Evolutionary conservation across 2,329 filamentous ascomycete species (phyloP).

Genomic region (Pleochaeta shiraiana): DNA sequence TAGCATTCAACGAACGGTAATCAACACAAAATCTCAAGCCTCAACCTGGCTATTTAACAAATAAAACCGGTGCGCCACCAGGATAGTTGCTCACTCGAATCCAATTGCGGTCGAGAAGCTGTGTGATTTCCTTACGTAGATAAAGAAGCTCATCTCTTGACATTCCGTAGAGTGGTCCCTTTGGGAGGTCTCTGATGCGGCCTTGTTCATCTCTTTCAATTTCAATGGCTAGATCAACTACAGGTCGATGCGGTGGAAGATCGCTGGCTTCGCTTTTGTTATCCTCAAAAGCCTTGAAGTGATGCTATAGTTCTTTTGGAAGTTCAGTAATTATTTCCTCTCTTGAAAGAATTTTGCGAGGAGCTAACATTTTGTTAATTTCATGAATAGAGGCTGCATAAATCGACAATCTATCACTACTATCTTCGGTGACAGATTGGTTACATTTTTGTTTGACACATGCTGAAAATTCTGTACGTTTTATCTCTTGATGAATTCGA

Average conservation of each 20-base stretch:
- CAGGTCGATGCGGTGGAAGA: background rate
- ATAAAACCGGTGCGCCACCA: background rate
- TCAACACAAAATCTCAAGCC: background rate
- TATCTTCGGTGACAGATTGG: background rate
- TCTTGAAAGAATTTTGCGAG: background rate
- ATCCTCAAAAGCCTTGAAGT: background rate
- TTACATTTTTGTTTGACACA: background rate
- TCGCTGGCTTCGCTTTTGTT: background rate
- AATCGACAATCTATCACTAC: background rate
- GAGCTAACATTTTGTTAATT: constrained; percentile 3
- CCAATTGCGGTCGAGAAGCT: background rate
- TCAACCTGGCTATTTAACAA: background rate
- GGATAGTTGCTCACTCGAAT: background rate
- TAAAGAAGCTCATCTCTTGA: background rate
- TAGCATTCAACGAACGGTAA: background rate
- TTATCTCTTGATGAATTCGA: background rate
- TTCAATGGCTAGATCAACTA: background rate
- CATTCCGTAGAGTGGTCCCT: background rate
- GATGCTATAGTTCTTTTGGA: background rate
- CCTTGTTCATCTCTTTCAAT: background rate
- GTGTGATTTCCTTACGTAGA: background rate
- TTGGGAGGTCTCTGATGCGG: background rate
- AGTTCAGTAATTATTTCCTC: background rate
- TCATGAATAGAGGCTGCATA: background rate
- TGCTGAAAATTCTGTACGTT: background rate